A percentile compares a stretch with the other conserved stretches of the same genome.
phyloP scores from a whole-genome alignment of 2,329 filamentous ascomycete genomes.

The Nannizzia gypsea region DNA sequence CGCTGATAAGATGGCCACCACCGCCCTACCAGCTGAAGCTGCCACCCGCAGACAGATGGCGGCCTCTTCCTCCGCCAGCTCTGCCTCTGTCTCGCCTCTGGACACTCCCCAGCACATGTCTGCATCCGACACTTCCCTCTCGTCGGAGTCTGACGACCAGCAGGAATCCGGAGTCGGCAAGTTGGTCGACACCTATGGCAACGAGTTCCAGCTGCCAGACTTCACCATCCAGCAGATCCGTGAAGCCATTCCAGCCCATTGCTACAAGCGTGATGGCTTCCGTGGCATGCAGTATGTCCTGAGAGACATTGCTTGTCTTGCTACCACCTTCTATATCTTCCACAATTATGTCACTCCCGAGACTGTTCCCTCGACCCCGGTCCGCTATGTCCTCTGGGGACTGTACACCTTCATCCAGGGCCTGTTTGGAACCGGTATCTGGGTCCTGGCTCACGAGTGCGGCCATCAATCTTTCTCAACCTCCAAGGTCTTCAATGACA shows the following conservation, averaged over 20 bases:
- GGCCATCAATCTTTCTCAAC: slow-evolving; percentile 93
- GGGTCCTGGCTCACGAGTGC: slow-evolving; percentile 96
- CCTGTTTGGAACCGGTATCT: slow-evolving; percentile 83
- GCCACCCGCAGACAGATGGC: slow-evolving; percentile 44
- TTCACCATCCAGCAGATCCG: slow-evolving; percentile 97
- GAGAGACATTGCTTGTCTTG: slow-evolving; percentile 63
- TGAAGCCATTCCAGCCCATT: slow-evolving; percentile 94
- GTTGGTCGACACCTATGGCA: slow-evolving; percentile 85
- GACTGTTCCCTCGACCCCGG: slow-evolving; percentile 57
- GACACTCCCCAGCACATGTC: slow-evolving; percentile 50
- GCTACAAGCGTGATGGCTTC: slow-evolving; percentile 74
- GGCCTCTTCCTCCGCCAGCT: slow-evolving; percentile 42
- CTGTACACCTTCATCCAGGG: slow-evolving; percentile 73
- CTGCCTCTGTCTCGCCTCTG: slow-evolving; percentile 43
- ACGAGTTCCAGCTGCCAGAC: slow-evolving; percentile 84
- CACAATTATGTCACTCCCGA: slow-evolving; percentile 83
- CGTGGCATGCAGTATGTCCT: slow-evolving; percentile 71
- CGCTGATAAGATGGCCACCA: slow-evolving; percentile 38
- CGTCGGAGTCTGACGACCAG: slow-evolving; percentile 65
- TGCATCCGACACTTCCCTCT: slow-evolving; percentile 78
- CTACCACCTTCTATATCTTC: slow-evolving; percentile 71
- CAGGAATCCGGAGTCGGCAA: slow-evolving; percentile 39
- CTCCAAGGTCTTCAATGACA: slow-evolving; percentile 83
- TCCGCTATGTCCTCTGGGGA: slow-evolving; percentile 55
- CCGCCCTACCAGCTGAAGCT: slow-evolving; percentile 34